These are phyloP conservation scores for Ceratocystis eucalypticola DNA, from an alignment of 2,329 filamentous ascomycete species.

Conservation along the genomic window DNA sequence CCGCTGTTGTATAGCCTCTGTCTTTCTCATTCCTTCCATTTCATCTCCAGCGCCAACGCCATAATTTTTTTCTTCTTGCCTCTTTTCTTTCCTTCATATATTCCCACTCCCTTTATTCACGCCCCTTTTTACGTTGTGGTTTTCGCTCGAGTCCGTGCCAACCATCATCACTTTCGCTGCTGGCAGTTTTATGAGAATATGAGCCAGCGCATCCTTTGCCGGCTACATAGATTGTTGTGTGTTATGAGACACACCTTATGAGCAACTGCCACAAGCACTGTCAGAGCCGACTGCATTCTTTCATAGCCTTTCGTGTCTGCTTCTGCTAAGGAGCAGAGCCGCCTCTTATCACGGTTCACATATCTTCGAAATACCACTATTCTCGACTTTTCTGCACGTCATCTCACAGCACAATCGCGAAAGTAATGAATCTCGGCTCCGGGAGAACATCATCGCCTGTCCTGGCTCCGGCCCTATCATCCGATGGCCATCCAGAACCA, in stretches of 20 bases:
- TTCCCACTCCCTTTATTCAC: background rate
- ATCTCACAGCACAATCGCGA: background rate
- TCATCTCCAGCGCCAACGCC: background rate
- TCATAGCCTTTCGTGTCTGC: constrained; percentile 5
- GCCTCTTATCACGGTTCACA: background rate
- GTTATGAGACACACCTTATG: constrained; percentile 8
- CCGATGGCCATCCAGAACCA: background rate
- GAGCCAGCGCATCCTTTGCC: constrained; percentile 3
- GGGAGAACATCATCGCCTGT: background rate
- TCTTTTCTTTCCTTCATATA: background rate
- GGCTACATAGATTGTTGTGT: constrained; percentile 13
- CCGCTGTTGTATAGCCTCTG: background rate
- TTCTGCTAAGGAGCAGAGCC: constrained; percentile 1
- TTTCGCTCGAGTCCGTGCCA: background rate
- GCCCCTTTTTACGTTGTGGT: background rate
- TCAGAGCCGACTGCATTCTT: background rate
- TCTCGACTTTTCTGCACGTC: background rate
- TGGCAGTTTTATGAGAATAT: background rate
- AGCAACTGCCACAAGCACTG: constrained; percentile 1
- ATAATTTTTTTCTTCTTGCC: background rate
- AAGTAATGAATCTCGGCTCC: constrained; percentile 8
- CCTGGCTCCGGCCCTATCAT: background rate
- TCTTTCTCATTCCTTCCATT: background rate
- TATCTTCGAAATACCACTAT: background rate
- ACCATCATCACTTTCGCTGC: background rate